Conservation (phyloP, 257 asterid species). For the Solanum ahanhuiri region DNA sequence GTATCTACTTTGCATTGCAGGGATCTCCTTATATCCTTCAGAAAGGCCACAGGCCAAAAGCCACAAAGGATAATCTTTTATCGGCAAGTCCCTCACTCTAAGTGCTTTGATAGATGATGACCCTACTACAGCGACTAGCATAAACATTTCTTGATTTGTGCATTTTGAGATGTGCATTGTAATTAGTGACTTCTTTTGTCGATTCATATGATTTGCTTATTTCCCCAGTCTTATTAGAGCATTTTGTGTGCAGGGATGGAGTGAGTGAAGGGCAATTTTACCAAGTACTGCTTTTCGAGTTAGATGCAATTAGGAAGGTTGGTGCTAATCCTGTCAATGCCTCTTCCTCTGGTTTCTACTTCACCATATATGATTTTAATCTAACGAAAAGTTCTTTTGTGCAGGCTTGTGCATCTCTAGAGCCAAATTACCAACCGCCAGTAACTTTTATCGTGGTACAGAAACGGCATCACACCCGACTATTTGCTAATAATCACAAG, state of each 20-base stretch:
- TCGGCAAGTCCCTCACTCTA: conserved; percentile 29
- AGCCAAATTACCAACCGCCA: conserved; percentile 94
- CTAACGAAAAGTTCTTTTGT: conserved; percentile 1
- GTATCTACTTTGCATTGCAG: conserved; percentile 39
- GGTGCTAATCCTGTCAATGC: neutral
- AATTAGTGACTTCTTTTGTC: neutral
- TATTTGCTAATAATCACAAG: conserved; percentile 83
- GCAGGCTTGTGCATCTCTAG: conserved; percentile 97
- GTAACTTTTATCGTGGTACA: conserved; percentile 94
- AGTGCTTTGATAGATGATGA: neutral
- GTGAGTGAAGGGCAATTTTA: conserved; percentile 98
- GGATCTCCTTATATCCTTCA: conserved; percentile 92
- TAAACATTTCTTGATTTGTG: neutral
- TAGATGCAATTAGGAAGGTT: conserved; percentile 95
- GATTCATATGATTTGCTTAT: neutral
- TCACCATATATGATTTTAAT: neutral
- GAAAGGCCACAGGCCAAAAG: conserved; percentile 97
- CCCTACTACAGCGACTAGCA: neutral
- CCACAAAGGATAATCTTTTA: conserved; percentile 97
- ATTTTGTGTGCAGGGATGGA: conserved; percentile 58
- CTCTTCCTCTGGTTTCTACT: neutral
- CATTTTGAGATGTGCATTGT: neutral
- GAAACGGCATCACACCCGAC: conserved; percentile 88
- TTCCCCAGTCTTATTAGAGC: neutral
- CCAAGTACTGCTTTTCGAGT: conserved; percentile 84